These are phyloP conservation scores for Metarhizium rileyi DNA, from an alignment of 2,329 filamentous ascomycete species.

Conservation along the genomic window DNA sequence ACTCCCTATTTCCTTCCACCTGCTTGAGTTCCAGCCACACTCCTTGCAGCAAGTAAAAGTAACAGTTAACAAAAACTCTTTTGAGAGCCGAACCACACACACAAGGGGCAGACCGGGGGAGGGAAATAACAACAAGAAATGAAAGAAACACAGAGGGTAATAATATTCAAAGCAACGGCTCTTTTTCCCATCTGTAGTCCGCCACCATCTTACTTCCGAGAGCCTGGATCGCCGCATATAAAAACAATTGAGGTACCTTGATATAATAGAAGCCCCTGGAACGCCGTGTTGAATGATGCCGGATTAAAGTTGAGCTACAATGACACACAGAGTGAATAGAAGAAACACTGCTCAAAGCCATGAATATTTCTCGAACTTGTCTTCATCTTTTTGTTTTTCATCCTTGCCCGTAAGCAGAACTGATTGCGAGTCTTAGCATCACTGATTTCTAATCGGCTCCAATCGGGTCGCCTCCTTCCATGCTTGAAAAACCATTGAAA, in stretches of 20 bases:
- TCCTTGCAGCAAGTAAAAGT: background rate
- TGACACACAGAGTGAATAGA: slow-evolving; percentile 11
- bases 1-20: slow-evolving; percentile 1
- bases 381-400: slow-evolving; percentile 1
- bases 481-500: slow-evolving; percentile 42
- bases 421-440: background rate
- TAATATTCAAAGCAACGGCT: slow-evolving; percentile 9
- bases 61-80: background rate
- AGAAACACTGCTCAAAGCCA: slow-evolving; percentile 13
- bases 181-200: slow-evolving; percentile 21
- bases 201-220: slow-evolving; percentile 15
- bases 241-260: slow-evolving; percentile 18
- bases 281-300: slow-evolving; percentile 32
- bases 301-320: slow-evolving; percentile 26
- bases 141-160: slow-evolving; percentile 6
- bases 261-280: slow-evolving; percentile 25
- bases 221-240: slow-evolving; percentile 28
- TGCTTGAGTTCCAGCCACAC: background rate
- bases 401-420: background rate
- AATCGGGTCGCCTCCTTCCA: slow-evolving; percentile 46
- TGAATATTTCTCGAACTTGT: slow-evolving; percentile 4
- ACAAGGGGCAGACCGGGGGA: background rate
- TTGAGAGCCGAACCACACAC: slow-evolving; percentile 1
- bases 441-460: slow-evolving; percentile 39
- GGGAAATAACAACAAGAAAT: slow-evolving; percentile 1